A percentile compares a stretch with the other conserved stretches of the same genome.
Conservation (phyloP, 2,329 filamentous ascomycete genomes). For the Fusarium sp. region DNA sequence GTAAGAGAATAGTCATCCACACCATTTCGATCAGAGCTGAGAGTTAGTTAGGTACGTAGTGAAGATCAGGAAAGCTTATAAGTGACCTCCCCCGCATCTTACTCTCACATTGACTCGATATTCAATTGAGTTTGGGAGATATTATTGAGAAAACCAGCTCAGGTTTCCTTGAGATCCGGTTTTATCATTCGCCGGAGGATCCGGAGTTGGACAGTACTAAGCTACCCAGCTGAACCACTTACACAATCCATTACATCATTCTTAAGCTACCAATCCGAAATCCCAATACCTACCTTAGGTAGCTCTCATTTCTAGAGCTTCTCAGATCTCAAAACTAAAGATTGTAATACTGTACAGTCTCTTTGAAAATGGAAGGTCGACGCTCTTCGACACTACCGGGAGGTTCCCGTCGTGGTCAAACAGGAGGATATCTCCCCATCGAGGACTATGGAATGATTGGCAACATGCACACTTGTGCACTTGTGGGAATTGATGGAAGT, state of each 20-base stretch:
- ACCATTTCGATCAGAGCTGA: conserved; percentile 14
- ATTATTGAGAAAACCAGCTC: not conserved
- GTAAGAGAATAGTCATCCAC: conserved; percentile 25
- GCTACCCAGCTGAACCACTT: conserved; percentile 11
- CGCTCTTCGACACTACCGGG: conserved; percentile 48
- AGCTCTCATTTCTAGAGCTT: conserved; percentile 1
- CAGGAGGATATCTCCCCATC: conserved; percentile 68
- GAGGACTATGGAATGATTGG: conserved; percentile 85
- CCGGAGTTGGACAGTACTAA: conserved; percentile 1
- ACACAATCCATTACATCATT: conserved; percentile 40
- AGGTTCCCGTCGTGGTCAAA: conserved; percentile 49
- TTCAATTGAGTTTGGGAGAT: not conserved
- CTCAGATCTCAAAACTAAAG: not conserved
- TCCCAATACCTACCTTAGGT: not conserved
- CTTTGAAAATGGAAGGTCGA: conserved; percentile 48
- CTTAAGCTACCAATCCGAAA: conserved; percentile 5
- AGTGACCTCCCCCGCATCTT: conserved; percentile 26
- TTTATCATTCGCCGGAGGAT: conserved; percentile 6
- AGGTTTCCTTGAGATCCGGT: not conserved
- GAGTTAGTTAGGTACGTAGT: conserved; percentile 3
- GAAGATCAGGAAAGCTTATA: conserved; percentile 34
- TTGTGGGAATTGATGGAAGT: conserved; percentile 79
- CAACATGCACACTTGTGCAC: conserved; percentile 81
- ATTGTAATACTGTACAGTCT: not conserved
- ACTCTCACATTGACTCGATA: not conserved